Evolutionary conservation across 352 stramenopile species (phyloP).

Genomic region (Blastocystis sp.): DNA sequence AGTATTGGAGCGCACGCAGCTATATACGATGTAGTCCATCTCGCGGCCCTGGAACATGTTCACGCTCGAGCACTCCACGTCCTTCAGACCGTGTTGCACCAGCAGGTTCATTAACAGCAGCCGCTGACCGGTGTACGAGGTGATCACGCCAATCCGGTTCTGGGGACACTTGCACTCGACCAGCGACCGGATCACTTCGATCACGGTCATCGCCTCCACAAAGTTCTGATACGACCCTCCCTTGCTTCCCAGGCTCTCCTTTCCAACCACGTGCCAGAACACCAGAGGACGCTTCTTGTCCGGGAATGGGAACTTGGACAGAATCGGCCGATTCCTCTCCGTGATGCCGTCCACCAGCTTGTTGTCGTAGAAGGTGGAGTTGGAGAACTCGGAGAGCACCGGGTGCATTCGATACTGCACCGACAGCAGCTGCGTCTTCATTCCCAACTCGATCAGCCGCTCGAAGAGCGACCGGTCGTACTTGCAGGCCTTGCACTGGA

Average conservation of each 20-base stretch:
- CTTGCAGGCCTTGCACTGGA: conserved; percentile 77
- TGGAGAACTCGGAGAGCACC: conserved; percentile 94
- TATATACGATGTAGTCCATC: conserved; percentile 96
- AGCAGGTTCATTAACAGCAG: conserved; percentile 94
- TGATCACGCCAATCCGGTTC: conserved; percentile 90
- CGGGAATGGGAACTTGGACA: conserved; percentile 90
- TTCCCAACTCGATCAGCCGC: conserved; percentile 88
- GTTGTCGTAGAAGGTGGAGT: conserved; percentile 98
- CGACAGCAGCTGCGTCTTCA: conserved; percentile 89
- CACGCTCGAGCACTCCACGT: conserved; percentile 95
- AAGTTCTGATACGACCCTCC: conserved; percentile 97
- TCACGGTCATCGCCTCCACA: conserved; percentile 92
- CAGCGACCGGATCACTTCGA: conserved; percentile 95
- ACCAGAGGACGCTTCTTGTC: conserved; percentile 91
- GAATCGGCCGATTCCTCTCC: conserved; percentile 81
- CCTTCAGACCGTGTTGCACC: background rate
- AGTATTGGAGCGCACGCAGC: conserved; percentile 95
- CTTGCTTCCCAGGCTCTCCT: conserved; percentile 94
- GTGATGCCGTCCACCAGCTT: conserved; percentile 95
- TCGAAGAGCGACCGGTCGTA: conserved; percentile 96
- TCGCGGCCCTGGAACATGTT: conserved; percentile 98
- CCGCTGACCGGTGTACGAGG: conserved; percentile 94
- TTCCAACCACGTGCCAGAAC: conserved; percentile 91
- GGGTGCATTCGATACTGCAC: conserved; percentile 99
- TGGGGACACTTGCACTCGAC: conserved; percentile 86